Evolutionary conservation across 306 rosid species (phyloP).

Genomic region (Pyrus bretschneideri): DNA sequence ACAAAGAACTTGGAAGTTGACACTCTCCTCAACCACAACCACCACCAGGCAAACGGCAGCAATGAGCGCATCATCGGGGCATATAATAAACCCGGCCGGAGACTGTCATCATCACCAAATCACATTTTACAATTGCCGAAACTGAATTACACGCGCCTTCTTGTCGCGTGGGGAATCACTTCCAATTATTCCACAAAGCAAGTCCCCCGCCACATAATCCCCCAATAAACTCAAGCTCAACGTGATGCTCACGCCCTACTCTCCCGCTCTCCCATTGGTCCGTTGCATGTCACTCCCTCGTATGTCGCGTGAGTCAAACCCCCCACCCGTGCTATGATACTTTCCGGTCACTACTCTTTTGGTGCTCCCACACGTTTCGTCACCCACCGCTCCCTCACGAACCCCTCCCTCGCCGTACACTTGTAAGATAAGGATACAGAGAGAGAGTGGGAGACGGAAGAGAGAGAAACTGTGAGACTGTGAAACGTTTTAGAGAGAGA

Average conservation of each 20-base stretch:
- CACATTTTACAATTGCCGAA: not conserved
- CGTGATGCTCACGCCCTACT: not conserved
- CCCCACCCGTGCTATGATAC: constrained; percentile 33
- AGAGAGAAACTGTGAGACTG: constrained; percentile 9
- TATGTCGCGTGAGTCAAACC: constrained; percentile 11
- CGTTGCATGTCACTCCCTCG: fast-evolving
- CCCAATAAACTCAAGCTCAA: not conserved
- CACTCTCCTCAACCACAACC: not conserved
- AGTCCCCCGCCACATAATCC: constrained; percentile 36
- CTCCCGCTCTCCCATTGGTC: not conserved
- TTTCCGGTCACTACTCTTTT: constrained; percentile 49
- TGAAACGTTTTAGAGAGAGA: constrained; percentile 48
- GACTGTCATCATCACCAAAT: not conserved
- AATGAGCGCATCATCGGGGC: constrained; percentile 14
- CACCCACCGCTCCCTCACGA: constrained; percentile 38
- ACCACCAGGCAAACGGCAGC: not conserved
- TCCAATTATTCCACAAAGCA: constrained; percentile 20
- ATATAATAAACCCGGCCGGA: not conserved
- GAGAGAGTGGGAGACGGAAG: constrained; percentile 33
- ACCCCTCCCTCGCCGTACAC: constrained; percentile 55
- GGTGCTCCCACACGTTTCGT: constrained; percentile 44
- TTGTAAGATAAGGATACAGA: constrained; percentile 53
- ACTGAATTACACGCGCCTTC: constrained; percentile 4
- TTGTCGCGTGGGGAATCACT: constrained; percentile 15
- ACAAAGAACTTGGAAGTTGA: not conserved